A percentile compares a stretch with the other conserved stretches of the same genome.
Conservation (phyloP, 2,329 filamentous ascomycete genomes). For the Orbilia javanica region DNA sequence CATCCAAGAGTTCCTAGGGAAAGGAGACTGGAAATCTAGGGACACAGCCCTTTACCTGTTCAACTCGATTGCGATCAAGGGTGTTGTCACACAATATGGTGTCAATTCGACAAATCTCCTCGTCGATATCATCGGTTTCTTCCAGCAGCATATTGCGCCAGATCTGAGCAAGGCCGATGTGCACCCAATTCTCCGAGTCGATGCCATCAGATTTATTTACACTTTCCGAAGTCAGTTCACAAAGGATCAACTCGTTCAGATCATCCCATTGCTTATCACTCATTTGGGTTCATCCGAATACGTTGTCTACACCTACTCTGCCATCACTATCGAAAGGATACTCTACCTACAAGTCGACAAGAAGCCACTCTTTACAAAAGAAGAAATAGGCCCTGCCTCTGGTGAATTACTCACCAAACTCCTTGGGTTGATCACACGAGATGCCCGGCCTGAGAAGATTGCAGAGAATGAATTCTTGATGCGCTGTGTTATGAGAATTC, state of each 20-base stretch:
- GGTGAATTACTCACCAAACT: slow-evolving; percentile 90
- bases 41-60: slow-evolving; percentile 98
- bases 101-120: slow-evolving; percentile 89
- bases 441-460: slow-evolving; percentile 86
- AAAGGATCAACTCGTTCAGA: slow-evolving; percentile 89
- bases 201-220: slow-evolving; percentile 98
- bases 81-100: slow-evolving; percentile 83
- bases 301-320: slow-evolving; percentile 96
- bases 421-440: slow-evolving; percentile 89
- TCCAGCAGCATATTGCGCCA: slow-evolving; percentile 90
- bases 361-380: slow-evolving; percentile 79
- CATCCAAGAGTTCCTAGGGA: slow-evolving; percentile 82
- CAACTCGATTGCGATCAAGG: slow-evolving; percentile 92
- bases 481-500: slow-evolving; percentile 97
- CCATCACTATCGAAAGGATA: slow-evolving; percentile 94
- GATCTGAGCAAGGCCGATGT: slow-evolving; percentile 81
- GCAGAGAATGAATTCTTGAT: slow-evolving; percentile 99
- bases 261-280: slow-evolving; percentile 89
- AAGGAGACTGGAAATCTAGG: slow-evolving; percentile 91
- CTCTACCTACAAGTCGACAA: slow-evolving; percentile 81
- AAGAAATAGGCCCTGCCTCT: slow-evolving; percentile 82
- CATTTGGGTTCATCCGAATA: slow-evolving; percentile 92
- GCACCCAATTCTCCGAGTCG: slow-evolving; percentile 91
- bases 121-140: slow-evolving; percentile 93
- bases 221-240: slow-evolving; percentile 95